Evolutionary conservation across 2,329 filamentous ascomycete species (phyloP), one percentile per base, ranked within the genome.

Genomic region (Nemania bipapillata): DNA sequence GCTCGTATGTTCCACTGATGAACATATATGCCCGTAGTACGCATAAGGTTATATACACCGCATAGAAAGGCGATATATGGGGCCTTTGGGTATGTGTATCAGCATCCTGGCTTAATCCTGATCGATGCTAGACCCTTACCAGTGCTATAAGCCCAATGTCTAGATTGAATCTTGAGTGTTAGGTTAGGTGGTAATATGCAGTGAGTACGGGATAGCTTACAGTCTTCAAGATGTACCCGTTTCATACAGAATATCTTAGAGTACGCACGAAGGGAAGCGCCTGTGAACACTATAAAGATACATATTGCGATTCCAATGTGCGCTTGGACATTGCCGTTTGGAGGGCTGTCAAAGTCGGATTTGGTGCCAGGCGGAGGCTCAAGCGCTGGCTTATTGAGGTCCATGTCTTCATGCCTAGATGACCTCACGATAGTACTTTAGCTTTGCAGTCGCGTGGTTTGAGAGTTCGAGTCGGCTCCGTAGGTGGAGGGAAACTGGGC

Each of bases 1-100:
- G 69, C n/a, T 2, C 63, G 70, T 20, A 76, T 61, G 49, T 76
- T 62, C 74, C 74, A 76, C 15, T 70, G 68, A 26, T 76, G 72
- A 7, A 75, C 73, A 17, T 69, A 74, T 22, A 68, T 63, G 1
- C 74, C 74, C 15, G 65, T 58, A 4, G 58, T 58, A 0, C 53
- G 42, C 40, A 70, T 53, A 15, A 76, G 40, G 5, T 55, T 56
- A 26, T 73, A 75, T 2, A 69, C 59, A 11, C 70, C 56, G 22
- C 68, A 71, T 55, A 74, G 57, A 45, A 68, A 68, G 12, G 54
- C 54, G 24, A 72, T 20, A 57, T 73, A 76, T 12, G 71, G 73
- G 1, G 63, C 58, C 68, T 72, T 26, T 20, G 6, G 9, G 35
- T n/a, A 52, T 15, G 7, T 22, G n/a, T 58, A 40, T 69, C 6